Evolutionary conservation across 2,329 filamentous ascomycete species (phyloP), one percentile per base, ranked within the genome.

Genomic region (Phyllosticta capitalensis): DNA sequence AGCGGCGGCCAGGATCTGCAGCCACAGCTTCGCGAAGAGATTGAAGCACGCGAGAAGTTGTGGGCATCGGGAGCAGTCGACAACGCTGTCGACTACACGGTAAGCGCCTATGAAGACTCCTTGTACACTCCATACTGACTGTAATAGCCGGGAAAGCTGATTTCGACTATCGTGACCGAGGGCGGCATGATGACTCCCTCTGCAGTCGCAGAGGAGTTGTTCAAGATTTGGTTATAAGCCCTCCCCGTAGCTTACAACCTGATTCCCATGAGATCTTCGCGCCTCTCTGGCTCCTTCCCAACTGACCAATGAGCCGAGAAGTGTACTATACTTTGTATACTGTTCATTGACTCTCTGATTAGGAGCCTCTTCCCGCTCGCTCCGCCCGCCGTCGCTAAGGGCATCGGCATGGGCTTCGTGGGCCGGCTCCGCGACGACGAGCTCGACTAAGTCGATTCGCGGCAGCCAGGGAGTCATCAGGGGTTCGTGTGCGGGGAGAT

Each of bases 111-210:
- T 26, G 24, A 26, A 26, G 24, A 3, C 28, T 48, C 21, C 14
- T 6, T 33, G 21, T 17, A 55, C 56, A 7, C 26, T 28, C 45
- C 22, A 17, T 12, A 26, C 48, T 59, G 22, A 51, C 58, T 38
- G 52, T 45, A 17, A 12, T 33, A 88, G 78, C 85, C 87, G 6
- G 86, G 86, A 2, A 79, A 84, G 54, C 72, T 88, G 33, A 86
- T 91, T 63, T 84, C 84, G 9, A 86, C 85, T 28, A 83, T 91
- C 65, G 87, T 91, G 65, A 91, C 88, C 0, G 88, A 92, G 71
- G 84, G 84, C 55, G 88, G 88, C 52, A 83, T 89, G 54, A 80
- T 89, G 64, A 82, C 86, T 51, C 85, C 87, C 0, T 84, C 81
- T 60, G 86, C 86, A 24, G 86, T 89, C 33, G 85, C 84, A 61